A percentile compares a stretch with the other conserved stretches of the same genome.
Evolutionary conservation across 495 filamentous ascomycete genomes (phyloP).

Genomic region (Penicillium coprophilum): DNA sequence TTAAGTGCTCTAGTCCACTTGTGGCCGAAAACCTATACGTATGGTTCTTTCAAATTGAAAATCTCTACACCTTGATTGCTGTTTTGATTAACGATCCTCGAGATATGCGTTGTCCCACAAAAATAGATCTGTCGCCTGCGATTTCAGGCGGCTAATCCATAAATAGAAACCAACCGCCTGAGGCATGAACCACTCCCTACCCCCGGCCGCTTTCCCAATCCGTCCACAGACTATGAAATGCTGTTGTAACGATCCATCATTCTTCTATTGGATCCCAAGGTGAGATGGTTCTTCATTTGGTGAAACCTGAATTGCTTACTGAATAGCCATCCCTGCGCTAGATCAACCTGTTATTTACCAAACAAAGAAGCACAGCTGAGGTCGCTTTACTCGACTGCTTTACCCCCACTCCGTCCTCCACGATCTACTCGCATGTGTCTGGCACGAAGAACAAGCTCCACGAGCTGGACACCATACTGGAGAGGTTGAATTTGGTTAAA

Average conservation of each 20-base stretch:
- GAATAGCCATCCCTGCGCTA: background rate
- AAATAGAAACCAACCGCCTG: constrained; percentile 25
- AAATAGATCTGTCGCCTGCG: background rate
- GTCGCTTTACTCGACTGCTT: constrained; percentile 9
- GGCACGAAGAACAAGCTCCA: constrained; percentile 18
- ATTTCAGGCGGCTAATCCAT: constrained; percentile 13
- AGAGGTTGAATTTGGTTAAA: constrained; percentile 4
- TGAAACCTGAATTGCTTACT: background rate
- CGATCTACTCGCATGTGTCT: constrained; percentile 20
- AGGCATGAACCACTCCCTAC: constrained; percentile 13
- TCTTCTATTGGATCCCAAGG: constrained; percentile 1
- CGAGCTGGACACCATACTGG: constrained; percentile 5
- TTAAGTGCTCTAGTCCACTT: background rate
- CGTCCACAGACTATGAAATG: constrained; percentile 28
- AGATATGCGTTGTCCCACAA: constrained; percentile 1
- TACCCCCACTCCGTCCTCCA: constrained; percentile 18
- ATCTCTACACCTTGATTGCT: background rate
- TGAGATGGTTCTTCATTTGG: background rate
- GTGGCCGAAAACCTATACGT: background rate
- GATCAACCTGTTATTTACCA: background rate
- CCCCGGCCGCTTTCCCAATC: constrained; percentile 28
- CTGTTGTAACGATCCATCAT: constrained; percentile 14
- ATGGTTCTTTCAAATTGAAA: background rate
- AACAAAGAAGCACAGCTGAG: constrained; percentile 9
- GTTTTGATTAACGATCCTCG: background rate